Percentiles rank a stretch among this genome's conserved stretches.
These are phyloP conservation scores for Ophiostoma quercus DNA, from an alignment of 2,329 filamentous ascomycete species.

Conservation along the genomic window DNA sequence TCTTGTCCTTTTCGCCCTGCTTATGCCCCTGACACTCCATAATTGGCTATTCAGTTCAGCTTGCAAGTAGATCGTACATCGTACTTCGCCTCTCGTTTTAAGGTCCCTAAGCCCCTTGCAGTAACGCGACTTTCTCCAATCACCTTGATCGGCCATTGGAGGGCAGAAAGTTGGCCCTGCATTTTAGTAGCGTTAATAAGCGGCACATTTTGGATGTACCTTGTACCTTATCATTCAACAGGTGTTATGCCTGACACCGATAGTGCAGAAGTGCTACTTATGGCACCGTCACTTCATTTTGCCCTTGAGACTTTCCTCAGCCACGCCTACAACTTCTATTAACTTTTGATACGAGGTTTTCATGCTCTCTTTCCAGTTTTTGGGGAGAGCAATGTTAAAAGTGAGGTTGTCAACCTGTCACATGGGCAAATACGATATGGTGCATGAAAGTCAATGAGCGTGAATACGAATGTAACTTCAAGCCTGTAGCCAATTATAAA, in stretches of 20 bases:
- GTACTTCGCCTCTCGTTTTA: neutral
- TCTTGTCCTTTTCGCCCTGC: neutral
- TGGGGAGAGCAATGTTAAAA: no score
- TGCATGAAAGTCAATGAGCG: neutral
- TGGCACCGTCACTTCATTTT: no score
- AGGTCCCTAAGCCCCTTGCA: constrained; percentile 10
- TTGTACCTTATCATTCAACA: neutral
- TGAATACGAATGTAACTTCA: constrained; percentile 6
- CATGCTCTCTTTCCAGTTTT: neutral
- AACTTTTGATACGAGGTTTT: constrained; percentile 1
- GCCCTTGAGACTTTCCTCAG: no score
- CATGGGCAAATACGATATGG: constrained; percentile 4
- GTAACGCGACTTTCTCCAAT: neutral
- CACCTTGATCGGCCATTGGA: neutral
- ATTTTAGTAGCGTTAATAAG: neutral
- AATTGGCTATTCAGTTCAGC: neutral
- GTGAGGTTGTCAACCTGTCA: neutral
- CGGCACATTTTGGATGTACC: neutral
- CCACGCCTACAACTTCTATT: neutral
- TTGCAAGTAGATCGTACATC: neutral
- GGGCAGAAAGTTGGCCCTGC: constrained; percentile 2
- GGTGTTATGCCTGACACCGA: neutral
- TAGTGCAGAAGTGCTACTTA: no score
- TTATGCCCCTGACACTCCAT: constrained; percentile 5
- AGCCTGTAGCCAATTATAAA: constrained; percentile 7